Evolutionary conservation across 202 grass and related monocot species (phyloP).

Genomic region (Hordeum pubiflorum): DNA sequence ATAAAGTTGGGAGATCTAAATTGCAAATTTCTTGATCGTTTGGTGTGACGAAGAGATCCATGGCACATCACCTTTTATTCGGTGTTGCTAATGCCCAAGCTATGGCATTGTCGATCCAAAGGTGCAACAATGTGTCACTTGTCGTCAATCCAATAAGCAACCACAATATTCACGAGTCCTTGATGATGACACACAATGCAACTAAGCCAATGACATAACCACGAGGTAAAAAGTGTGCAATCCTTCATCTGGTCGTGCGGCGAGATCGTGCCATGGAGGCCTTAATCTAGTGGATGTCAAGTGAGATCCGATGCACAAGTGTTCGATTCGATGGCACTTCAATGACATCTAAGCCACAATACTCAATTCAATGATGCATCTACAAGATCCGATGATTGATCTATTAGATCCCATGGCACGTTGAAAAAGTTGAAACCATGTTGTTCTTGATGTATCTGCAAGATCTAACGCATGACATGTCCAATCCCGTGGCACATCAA

Average conservation of each 20-base stretch:
- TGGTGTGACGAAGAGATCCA: background rate
- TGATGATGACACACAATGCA: background rate
- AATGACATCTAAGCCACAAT: too few species aligned
- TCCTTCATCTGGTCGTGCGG: too few species aligned
- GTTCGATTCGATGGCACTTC: too few species aligned
- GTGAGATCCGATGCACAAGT: too few species aligned
- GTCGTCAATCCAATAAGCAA: background rate
- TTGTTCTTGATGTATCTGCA: too few species aligned
- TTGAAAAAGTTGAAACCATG: too few species aligned
- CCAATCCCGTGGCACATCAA: background rate
- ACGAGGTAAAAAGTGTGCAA: too few species aligned
- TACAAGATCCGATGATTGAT: too few species aligned
- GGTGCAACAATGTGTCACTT: background rate
- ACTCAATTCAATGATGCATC: too few species aligned
- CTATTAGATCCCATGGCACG: too few species aligned
- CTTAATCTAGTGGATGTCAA: background rate
- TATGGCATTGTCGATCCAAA: background rate
- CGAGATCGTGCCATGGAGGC: background rate
- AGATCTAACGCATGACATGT: background rate
- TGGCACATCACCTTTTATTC: background rate
- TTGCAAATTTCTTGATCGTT: background rate
- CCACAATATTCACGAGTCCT: background rate
- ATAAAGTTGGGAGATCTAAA: background rate
- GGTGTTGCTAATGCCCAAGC: background rate
- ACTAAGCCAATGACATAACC: too few species aligned